Evolutionary conservation across 129 eudicot species (phyloP).

Genomic region (Flaveria trinervia): DNA sequence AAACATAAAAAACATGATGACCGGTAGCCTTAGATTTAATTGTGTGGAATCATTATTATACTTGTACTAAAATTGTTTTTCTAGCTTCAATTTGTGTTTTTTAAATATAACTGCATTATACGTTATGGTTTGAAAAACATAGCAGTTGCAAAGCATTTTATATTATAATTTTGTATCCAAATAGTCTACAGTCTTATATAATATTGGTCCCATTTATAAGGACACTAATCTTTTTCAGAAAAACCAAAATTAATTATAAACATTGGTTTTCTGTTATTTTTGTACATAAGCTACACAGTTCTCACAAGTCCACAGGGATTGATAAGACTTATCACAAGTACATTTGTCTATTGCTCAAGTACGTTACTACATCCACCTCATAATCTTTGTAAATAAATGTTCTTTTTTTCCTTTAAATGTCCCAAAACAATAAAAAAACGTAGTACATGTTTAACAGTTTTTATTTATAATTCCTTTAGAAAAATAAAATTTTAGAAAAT

Average conservation of each 20-base stretch:
- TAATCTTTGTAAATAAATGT: slow-evolving; percentile 5
- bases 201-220: no score
- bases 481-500: neutral
- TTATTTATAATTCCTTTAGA: neutral
- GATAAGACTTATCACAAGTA: slow-evolving; percentile 31
- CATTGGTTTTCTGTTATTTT: neutral
- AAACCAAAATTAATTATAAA: neutral
- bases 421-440: neutral
- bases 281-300: neutral
- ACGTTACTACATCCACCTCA: slow-evolving; percentile 15
- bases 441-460: neutral
- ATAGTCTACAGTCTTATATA: no score
- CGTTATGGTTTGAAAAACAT: no score
- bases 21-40: no score
- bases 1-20: no score
- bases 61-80: no score
- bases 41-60: no score
- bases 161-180: no score
- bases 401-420: neutral
- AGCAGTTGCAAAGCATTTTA: no score
- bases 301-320: slow-evolving; percentile 18
- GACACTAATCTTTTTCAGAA: no score
- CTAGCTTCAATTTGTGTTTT: no score
- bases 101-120: no score
- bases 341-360: slow-evolving; percentile 19